These are phyloP conservation scores for Aspergillus pseudoglaucus DNA, from an alignment of 2,329 filamentous ascomycete species.

Conservation along the genomic window DNA sequence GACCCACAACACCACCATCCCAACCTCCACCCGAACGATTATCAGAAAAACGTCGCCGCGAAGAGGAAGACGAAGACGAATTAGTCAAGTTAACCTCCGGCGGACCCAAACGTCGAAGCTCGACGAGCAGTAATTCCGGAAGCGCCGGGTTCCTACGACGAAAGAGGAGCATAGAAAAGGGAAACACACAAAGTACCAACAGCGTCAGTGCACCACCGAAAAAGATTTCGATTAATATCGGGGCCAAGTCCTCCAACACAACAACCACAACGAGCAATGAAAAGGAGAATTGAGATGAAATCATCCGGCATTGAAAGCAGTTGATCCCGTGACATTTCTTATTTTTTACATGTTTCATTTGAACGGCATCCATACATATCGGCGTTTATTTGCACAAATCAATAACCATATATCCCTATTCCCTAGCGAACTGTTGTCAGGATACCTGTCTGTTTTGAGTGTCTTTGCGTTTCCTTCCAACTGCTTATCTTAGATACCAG, in stretches of 20 bases:
- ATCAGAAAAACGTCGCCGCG: slow-evolving; percentile 77
- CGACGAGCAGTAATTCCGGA: slow-evolving; percentile 29
- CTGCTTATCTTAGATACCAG: slow-evolving; percentile 20
- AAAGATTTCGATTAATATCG: slow-evolving; percentile 36
- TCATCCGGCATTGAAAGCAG: slow-evolving; percentile 15
- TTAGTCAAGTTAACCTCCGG: slow-evolving; percentile 66
- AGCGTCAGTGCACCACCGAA: slow-evolving; percentile 23
- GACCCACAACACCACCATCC: slow-evolving; percentile 16
- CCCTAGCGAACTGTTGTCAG: slow-evolving; percentile 4
- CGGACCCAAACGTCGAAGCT: slow-evolving; percentile 41
- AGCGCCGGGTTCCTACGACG: slow-evolving; percentile 27
- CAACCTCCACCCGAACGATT: slow-evolving; percentile 63
- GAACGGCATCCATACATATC: slow-evolving; percentile 1
- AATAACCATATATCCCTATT: background rate
- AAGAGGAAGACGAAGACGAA: slow-evolving; percentile 87
- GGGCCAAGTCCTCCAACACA: slow-evolving; percentile 19
- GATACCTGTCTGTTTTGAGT: slow-evolving; percentile 3
- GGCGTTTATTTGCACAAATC: background rate
- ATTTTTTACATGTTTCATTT: background rate
- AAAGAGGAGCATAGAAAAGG: slow-evolving; percentile 30
- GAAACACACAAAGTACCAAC: slow-evolving; percentile 10
- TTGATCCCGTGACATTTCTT: slow-evolving; percentile 6
- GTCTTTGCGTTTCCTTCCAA: slow-evolving; percentile 9
- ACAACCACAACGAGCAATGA: slow-evolving; percentile 18
- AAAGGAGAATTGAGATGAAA: slow-evolving; percentile 26